These are phyloP conservation scores for Allium cepa DNA, from an alignment of 106 monocot genomes.

Conservation along the genomic window DNA sequence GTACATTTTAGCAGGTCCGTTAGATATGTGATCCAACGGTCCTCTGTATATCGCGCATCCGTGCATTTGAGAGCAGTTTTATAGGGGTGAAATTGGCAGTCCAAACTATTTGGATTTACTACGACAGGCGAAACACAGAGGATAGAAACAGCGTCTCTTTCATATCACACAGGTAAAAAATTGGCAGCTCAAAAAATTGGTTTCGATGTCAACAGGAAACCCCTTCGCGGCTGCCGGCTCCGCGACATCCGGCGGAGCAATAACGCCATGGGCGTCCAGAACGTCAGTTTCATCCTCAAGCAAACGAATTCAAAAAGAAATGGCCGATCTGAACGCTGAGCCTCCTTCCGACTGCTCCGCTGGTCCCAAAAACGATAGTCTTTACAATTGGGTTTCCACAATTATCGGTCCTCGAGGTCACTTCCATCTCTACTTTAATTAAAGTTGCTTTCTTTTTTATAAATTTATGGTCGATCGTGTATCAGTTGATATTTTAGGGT, in stretches of 20 bases:
- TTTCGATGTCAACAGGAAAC: constrained; percentile 2
- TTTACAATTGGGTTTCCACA: constrained; percentile 93
- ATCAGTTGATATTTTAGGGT: too few species aligned
- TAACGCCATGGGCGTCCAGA: constrained; percentile 27
- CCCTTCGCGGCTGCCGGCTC: neutral
- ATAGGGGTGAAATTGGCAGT: too few species aligned
- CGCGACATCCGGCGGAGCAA: constrained; percentile 10
- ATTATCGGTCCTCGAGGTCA: constrained; percentile 74
- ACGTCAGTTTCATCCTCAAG: constrained; percentile 66
- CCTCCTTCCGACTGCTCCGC: constrained; percentile 75
- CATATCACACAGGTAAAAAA: too few species aligned
- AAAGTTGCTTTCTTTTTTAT: neutral
- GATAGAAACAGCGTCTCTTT: too few species aligned
- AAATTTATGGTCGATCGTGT: neutral
- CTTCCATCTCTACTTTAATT: neutral
- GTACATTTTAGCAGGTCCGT: too few species aligned
- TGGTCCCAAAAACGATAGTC: constrained; percentile 82
- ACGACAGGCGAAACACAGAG: too few species aligned
- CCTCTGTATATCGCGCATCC: too few species aligned
- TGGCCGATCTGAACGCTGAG: constrained; percentile 68
- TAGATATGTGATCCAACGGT: too few species aligned
- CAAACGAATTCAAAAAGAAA: constrained; percentile 96
- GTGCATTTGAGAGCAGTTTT: too few species aligned
- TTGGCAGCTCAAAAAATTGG: neutral
- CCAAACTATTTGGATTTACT: too few species aligned